A percentile compares a stretch with the other conserved stretches of the same genome.
phyloP scores from a whole-genome alignment of 495 filamentous ascomycete genomes.

The Hyaloscypha hepaticicola region DNA sequence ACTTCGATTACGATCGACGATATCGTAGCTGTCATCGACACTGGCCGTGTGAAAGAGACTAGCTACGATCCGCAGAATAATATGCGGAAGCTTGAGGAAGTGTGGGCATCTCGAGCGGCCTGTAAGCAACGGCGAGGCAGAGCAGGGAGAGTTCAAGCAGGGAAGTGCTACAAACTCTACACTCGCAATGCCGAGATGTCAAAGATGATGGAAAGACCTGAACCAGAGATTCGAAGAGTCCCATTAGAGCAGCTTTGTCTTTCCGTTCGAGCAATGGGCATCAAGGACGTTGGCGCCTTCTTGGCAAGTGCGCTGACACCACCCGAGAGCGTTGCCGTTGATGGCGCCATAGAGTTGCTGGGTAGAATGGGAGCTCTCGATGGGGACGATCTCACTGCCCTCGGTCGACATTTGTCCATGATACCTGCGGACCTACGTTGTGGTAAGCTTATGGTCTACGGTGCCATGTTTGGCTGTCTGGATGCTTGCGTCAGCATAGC shows the following conservation, averaged over 20 bases:
- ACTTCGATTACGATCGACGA: constrained; percentile 98
- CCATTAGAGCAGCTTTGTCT: constrained; percentile 93
- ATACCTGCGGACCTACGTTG: constrained; percentile 93
- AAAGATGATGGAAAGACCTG: constrained; percentile 86
- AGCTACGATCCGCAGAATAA: constrained; percentile 90
- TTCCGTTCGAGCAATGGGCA: constrained; percentile 92
- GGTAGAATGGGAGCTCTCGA: constrained; percentile 85
- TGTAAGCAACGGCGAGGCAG: constrained; percentile 96
- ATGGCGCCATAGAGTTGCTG: constrained; percentile 76
- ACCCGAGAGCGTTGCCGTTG: constrained; percentile 78
- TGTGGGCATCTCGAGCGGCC: constrained; percentile 91
- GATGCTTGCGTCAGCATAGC: constrained; percentile 88
- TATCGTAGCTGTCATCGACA: constrained; percentile 94
- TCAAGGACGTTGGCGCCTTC: constrained; percentile 75
- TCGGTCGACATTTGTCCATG: constrained; percentile 87
- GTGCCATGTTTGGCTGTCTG: constrained; percentile 87
- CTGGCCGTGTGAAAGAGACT: constrained; percentile 92
- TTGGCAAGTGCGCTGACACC: constrained; percentile 85
- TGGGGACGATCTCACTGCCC: constrained; percentile 78
- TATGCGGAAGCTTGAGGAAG: constrained; percentile 90
- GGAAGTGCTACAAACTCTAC: constrained; percentile 93
- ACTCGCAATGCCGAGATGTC: constrained; percentile 72
- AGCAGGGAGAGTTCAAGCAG: constrained; percentile 87
- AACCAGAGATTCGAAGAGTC: constrained; percentile 90
- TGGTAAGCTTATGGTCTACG: constrained; percentile 93